Percentiles rank a stretch among this genome's conserved stretches.
These are phyloP conservation scores for Sesbania bispinosa DNA, from an alignment of 306 rosid species.

Conservation along the genomic window DNA sequence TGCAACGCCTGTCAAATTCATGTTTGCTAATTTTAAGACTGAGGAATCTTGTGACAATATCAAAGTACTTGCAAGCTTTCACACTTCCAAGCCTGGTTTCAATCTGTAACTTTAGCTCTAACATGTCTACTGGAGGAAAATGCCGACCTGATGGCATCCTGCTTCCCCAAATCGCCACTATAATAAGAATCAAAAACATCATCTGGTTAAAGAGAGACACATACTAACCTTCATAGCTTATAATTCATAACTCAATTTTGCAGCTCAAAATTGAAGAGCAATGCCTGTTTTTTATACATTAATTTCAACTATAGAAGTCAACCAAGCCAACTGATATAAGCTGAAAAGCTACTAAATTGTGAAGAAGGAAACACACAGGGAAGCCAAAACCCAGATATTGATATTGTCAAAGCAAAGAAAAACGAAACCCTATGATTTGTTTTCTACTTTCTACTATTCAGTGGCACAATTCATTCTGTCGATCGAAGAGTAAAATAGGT, in stretches of 20 bases:
- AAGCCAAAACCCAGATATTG: slow-evolving; percentile 7
- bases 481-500: too few relatives aligned
- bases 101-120: slow-evolving; percentile 47
- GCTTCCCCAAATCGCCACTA: too few relatives aligned
- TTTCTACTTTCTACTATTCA: not conserved
- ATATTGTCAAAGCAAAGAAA: not conserved
- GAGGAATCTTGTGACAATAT: slow-evolving; percentile 48
- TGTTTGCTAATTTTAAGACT: slow-evolving; percentile 43
- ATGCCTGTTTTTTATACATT: too few relatives aligned
- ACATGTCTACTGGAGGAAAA: slow-evolving; percentile 34
- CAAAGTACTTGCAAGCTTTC: slow-evolving; percentile 47
- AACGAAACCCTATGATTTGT: not conserved
- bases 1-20: slow-evolving; percentile 53
- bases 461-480: too few relatives aligned
- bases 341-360: too few relatives aligned
- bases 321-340: not conserved
- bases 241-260: too few relatives aligned
- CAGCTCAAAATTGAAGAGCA: too few relatives aligned
- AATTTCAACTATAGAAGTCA: too few relatives aligned
- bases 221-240: too few relatives aligned
- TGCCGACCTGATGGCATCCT: slow-evolving; percentile 54
- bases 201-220: too few relatives aligned
- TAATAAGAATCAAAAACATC: too few relatives aligned
- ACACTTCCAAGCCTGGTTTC: slow-evolving; percentile 50
- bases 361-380: not conserved